Base-by-base conservation (phyloP, 2,329 filamentous ascomycete genomes). In the Pestalotiopsis sp. region DNA sequence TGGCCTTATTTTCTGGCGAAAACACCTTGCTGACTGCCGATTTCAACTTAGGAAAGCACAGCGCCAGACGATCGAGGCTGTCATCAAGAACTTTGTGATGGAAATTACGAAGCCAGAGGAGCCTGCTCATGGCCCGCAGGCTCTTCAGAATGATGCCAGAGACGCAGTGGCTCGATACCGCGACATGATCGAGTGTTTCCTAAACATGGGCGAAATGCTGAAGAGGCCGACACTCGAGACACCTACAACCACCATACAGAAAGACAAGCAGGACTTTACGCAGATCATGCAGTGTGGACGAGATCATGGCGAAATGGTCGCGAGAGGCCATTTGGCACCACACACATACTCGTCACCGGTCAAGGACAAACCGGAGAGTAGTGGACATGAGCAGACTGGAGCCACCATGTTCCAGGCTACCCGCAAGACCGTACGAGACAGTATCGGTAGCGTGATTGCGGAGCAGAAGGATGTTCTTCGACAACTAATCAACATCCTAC, bases 221-320 rank as follows among this genome's bases (percentile, higher is more conserved):
- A 69, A 73, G 64, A 66, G 68, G 7, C 68, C 73, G 5, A 72
- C 73, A 30, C 44, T 77, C 26, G 69, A 71, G 3, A 22, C 44
- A 9, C 58, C 64, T 20, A 39, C 60, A 13, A 14, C 40, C 20
- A 40, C 56, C 30, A 52, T 61, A 9, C 57, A 64, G n/a, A 64
- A 78, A 62, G 79, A 81, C 66, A 75, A 75, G 48, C 67, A 74
- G 39, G 73, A 77, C 10, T 73, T 78, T 44, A 74, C 73, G 59
- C 74, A 76, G 14, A 58, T 81, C 40, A 69, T 81, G 17, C 67
- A 67, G 6, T 75, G 71, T 40, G 77, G 78, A n/a, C 74, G 71
- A 30, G 68, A 75, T 67, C 72, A 79, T 39, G 80, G 78, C 44
- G 75, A 78, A 68, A 72, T 73, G 26, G 71, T 77, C 2, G 68